Evolutionary conservation across 1,284 basidiomycete species (phyloP), one percentile per base, ranked within the genome.

Genomic region (Mycosarcoma mackinlayi): DNA sequence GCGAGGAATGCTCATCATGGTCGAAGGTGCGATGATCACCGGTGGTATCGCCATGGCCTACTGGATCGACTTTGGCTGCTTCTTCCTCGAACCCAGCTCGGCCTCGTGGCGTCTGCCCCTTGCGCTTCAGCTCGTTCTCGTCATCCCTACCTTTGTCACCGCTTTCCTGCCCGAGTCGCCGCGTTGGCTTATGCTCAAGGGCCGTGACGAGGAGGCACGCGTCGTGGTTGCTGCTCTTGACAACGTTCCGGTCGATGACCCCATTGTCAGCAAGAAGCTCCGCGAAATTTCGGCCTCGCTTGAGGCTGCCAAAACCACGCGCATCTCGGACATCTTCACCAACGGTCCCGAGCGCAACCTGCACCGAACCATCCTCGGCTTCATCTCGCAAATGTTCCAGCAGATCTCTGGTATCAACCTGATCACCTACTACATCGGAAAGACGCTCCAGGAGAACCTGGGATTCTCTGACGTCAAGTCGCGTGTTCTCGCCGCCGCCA

Each of bases 401-500:
- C 79, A 81, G 62, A 77, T 79, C 33, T 65, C 67, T 16, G 75
- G 77, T 65, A 79, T 80, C 56, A 79, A 79, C 56, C 63, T 80
- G 35, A 73, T 77, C 61, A 80, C 79, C n/a, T 79, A 81, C 60
- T 80, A 80, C 62, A 78, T 78, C 27, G 78, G 75, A n/a, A 71
- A 78, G 31, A 77, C 79, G 19, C 78, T 78, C 33, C 63, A 81
- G 55, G 58, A 74, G 31, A 65, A 75, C 33, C 69, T 81, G 23
- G 76, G 76, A 21, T 63, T 80, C 53, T 62, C 55, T 11, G 59
- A 71, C 27, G 33, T 81, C 40, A 57, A 72, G 33, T 70, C 75
- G n/a, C 76, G 79, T 46, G 71, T 80, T 45, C 64, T 80, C 21
- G 78, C 78, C 16, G 79, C 79, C 6, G 72, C 69, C 64, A 81